A percentile compares a stretch with the other conserved stretches of the same genome.
phyloP scores from a whole-genome alignment of 2,329 filamentous ascomycete genomes.

The Knoxdaviesia capensis region DNA sequence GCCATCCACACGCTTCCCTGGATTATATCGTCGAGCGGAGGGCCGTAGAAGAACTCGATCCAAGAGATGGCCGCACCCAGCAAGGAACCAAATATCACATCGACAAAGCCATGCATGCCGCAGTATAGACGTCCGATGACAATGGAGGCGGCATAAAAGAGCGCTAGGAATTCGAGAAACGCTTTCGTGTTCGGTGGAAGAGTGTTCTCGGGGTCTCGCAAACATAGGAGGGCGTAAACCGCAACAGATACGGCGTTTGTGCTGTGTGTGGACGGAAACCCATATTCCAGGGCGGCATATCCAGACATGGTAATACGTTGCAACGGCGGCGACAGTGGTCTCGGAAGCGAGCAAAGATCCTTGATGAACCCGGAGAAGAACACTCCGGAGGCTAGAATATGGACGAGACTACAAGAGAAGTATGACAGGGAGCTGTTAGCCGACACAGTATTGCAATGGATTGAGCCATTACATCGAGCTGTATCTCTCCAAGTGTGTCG shows the following conservation, averaged over 20 bases:
- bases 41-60: conserved; percentile 38
- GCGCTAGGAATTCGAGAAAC: conserved; percentile 47
- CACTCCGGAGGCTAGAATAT: conserved; percentile 59
- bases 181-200: conserved; percentile 37
- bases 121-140: conserved; percentile 85
- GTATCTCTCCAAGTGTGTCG: not conserved
- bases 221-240: conserved; percentile 55
- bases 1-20: conserved; percentile 42
- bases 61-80: conserved; percentile 49
- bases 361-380: conserved; percentile 89
- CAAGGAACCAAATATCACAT: conserved; percentile 63
- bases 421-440: no score
- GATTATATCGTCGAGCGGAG: conserved; percentile 50
- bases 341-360: conserved; percentile 78
- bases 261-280: conserved; percentile 91
- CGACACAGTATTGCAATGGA: not conserved
- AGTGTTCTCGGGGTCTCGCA: conserved; percentile 45
- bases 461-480: no score
- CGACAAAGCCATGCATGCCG: conserved; percentile 94
- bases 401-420: conserved; percentile 32
- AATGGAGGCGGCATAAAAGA: conserved; percentile 78
- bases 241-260: conserved; percentile 93
- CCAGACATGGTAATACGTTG: conserved; percentile 95
- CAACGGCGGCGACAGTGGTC: conserved; percentile 78
- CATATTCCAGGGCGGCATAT: conserved; percentile 85